These are phyloP conservation scores for Chaetothyriales sp. DNA, from an alignment of 2,329 filamentous ascomycete species.

Conservation along the genomic window DNA sequence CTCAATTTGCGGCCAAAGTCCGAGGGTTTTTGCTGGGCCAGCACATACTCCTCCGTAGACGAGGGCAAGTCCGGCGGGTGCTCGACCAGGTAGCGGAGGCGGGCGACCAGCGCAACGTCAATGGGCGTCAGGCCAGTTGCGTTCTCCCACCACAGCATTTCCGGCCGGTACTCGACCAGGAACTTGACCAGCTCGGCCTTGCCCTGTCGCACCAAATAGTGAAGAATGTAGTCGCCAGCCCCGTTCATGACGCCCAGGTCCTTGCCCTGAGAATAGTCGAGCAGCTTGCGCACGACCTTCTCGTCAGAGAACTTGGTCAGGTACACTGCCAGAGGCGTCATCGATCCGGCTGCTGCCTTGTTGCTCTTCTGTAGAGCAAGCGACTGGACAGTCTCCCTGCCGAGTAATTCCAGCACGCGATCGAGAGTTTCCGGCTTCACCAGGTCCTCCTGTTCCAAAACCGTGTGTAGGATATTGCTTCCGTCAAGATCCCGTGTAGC, in stretches of 20 bases:
- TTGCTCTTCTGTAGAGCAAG: slow-evolving; percentile 30
- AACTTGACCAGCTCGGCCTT: slow-evolving; percentile 39
- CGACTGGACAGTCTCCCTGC: slow-evolving; percentile 32
- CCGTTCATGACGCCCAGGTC: slow-evolving; percentile 33
- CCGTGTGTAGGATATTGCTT: slow-evolving; percentile 54
- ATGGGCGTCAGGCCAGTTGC: slow-evolving; percentile 58
- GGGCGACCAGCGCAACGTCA: slow-evolving; percentile 48
- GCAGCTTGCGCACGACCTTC: slow-evolving; percentile 35
- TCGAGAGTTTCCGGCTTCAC: slow-evolving; percentile 34
- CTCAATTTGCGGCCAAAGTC: background rate
- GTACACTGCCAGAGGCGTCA: slow-evolving; percentile 51
- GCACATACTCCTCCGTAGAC: background rate
- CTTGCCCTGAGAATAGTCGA: slow-evolving; percentile 41
- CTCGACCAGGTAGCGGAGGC: slow-evolving; percentile 17
- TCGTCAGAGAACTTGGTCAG: slow-evolving; percentile 26
- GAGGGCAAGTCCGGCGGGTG: slow-evolving; percentile 5
- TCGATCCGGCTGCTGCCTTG: slow-evolving; percentile 35
- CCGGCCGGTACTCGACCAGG: slow-evolving; percentile 43
- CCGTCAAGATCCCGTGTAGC: slow-evolving; percentile 44
- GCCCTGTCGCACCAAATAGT: slow-evolving; percentile 21
- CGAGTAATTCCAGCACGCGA: slow-evolving; percentile 44
- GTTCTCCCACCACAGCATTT: slow-evolving; percentile 55
- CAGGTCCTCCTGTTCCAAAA: slow-evolving; percentile 21
- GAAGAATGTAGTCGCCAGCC: slow-evolving; percentile 30
- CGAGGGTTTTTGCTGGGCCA: background rate